These are phyloP conservation scores for Tuber brumale DNA, from an alignment of 495 filamentous ascomycete species.

Conservation along the genomic window DNA sequence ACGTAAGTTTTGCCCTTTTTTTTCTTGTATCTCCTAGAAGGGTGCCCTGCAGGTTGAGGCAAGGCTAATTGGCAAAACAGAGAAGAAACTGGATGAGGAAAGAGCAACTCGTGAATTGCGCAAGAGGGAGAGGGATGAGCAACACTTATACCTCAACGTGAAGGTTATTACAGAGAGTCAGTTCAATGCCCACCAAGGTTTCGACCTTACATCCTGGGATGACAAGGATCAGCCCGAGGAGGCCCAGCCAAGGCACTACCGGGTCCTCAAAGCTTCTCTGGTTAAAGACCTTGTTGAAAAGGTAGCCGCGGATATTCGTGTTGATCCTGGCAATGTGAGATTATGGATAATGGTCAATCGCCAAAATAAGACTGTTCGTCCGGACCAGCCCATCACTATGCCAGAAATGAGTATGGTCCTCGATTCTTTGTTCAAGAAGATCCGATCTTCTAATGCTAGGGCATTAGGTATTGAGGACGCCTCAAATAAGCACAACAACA, in stretches of 20 bases:
- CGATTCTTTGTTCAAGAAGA: not conserved
- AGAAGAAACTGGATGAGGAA: slow-evolving; percentile 71
- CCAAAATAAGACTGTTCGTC: slow-evolving; percentile 91
- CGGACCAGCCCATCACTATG: slow-evolving; percentile 76
- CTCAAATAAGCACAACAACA: slow-evolving; percentile 59
- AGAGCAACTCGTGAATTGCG: slow-evolving; percentile 62
- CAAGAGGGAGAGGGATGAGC: slow-evolving; percentile 83
- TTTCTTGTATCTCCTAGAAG: slow-evolving; percentile 8
- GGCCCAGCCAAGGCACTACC: slow-evolving; percentile 58
- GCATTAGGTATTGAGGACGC: slow-evolving; percentile 64
- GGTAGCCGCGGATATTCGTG: slow-evolving; percentile 61
- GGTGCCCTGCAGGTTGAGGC: not conserved
- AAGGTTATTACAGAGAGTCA: slow-evolving; percentile 71
- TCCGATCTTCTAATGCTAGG: slow-evolving; percentile 17
- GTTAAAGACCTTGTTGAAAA: slow-evolving; percentile 63
- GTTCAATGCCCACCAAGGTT: slow-evolving; percentile 73
- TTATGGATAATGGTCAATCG: slow-evolving; percentile 98
- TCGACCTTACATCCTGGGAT: slow-evolving; percentile 74
- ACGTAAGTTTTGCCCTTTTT: slow-evolving; percentile 48
- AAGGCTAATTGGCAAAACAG: slow-evolving; percentile 46
- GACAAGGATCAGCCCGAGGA: slow-evolving; percentile 50
- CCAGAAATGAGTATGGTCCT: slow-evolving; percentile 53
- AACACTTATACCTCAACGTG: slow-evolving; percentile 80
- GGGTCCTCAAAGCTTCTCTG: slow-evolving; percentile 63
- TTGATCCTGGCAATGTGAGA: slow-evolving; percentile 60